Evolutionary conservation across 2,329 filamentous ascomycete species (phyloP), one percentile per base, ranked within the genome.

Genomic region (Gyromitra esculenta): DNA sequence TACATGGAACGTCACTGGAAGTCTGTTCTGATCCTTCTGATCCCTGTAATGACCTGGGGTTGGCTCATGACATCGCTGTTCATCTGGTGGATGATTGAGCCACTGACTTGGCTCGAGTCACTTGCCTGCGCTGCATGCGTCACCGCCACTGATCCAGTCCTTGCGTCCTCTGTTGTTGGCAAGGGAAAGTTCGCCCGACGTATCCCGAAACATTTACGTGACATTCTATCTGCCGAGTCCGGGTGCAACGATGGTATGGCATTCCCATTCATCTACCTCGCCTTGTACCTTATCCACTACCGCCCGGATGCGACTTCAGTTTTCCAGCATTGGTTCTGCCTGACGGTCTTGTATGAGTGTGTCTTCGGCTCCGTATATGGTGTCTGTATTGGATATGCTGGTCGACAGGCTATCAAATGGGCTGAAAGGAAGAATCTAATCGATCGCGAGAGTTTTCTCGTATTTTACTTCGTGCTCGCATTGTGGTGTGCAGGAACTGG

Each of bases 241-340:
- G 96, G 96, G 39, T 99, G 96, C 85, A 99, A 99, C 87, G 96
- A 99, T 83, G 96, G 96, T 84, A 99, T 99, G 96, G 96, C 96
- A 0, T 99, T 99, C 82, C 96, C 96, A 0, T 99, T 99, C 83
- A 89, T 99, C 81, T 99, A 99, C 83, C 87, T 99, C 39, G 91
- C 92, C 0, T 86, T 97, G 39, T 98, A 97, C 84, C 88, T 98
- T 60, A 92, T 98, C 79, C 89, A 91, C 79, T 97, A 95, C 83
- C 87, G 91, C 78, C 89, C 89, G 37, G 84, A 91, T 80, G 89
- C 91, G 4, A 84, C 85, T 60, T 84, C 92, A 69, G 92, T 97
- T 54, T 88, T 91, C 15, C 91, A 91, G 78, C 90, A 98, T 84
- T 99, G 94, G 91, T 89, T 98, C 81, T 92, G 94, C 82, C 90